Evolutionary conservation across 345 rosid genomes (phyloP), one percentile per base, ranked within the genome.

Genomic region (Geranium brycei): DNA sequence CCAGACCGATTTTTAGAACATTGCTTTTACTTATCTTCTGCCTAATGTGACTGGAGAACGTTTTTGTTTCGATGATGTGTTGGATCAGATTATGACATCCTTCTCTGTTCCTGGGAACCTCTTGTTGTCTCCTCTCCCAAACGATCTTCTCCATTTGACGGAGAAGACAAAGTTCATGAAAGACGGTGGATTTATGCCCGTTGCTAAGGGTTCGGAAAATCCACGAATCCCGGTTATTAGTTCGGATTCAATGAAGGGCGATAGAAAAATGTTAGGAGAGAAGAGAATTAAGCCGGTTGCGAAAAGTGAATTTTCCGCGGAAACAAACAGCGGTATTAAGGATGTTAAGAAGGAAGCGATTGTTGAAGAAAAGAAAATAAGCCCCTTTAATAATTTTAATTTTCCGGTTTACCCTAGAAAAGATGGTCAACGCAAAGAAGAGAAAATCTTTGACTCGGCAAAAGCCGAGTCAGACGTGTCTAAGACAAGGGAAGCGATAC

Each of bases 41-140:
- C 30, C 4, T 7, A 19, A 51, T 51, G 40, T 61, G 60, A 31
- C 51, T 53, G 62, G 62, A 60, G 69, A 60, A 38, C 32, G 53
- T 72, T 57, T 51, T 57, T 69, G 31, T 66, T 30, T 57, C 78
- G 66, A 47, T 72, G 67, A 68, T 81, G 51, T 71, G 61, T 70
- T 74, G 73, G 65, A 55, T 71, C 89, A 91, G 98, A 69, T 76
- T 17, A 91, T 91, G 95, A 87, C 95, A 71, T 78, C 85, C 72
- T 74, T 77, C 68, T 82, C 87, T 38, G 68, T 80, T 69, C 79
- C 19, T 62, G 91, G 72, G 62, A 73, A 51, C 35, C 66, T 63
- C 30, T 60, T 87, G 65, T 75, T 91, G 65, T 91, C 98, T 15
- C 98, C 98, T 66, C 95, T 91, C 69, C 64, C 95, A 23, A 78